These are phyloP conservation scores for Nannochloropsis oceanica DNA, from an alignment of 108 stramenopile species.

Conservation along the genomic window DNA sequence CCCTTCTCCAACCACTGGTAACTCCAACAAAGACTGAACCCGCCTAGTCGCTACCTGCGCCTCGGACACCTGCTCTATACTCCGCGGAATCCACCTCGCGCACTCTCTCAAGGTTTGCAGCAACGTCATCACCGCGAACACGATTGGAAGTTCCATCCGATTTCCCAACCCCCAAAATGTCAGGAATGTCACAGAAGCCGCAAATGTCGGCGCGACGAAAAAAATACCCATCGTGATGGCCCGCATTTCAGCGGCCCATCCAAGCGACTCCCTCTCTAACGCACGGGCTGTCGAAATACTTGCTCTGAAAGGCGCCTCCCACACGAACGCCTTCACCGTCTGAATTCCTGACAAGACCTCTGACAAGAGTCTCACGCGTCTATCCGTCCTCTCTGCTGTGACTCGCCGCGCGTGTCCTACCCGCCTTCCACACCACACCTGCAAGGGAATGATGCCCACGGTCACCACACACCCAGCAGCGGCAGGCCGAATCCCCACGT, in stretches of 20 bases:
- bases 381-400: background rate
- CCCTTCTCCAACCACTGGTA: background rate
- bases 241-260: background rate
- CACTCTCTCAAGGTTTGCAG: background rate
- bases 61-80: background rate
- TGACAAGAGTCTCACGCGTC: background rate
- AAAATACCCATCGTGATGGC: background rate
- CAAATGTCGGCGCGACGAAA: background rate
- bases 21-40: background rate
- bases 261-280: background rate
- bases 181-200: background rate
- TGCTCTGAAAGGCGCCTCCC: background rate
- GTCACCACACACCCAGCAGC: background rate
- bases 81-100: background rate
- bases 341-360: background rate
- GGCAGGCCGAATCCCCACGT: background rate
- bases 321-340: background rate
- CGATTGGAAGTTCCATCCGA: background rate
- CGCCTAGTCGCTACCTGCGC: background rate
- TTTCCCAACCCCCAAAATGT: background rate
- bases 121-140: background rate
- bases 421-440: background rate
- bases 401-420: background rate
- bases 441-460: background rate
- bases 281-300: background rate